Conservation (phyloP, 202 grass and related monocot genomes). For the Panicum virgatum region DNA sequence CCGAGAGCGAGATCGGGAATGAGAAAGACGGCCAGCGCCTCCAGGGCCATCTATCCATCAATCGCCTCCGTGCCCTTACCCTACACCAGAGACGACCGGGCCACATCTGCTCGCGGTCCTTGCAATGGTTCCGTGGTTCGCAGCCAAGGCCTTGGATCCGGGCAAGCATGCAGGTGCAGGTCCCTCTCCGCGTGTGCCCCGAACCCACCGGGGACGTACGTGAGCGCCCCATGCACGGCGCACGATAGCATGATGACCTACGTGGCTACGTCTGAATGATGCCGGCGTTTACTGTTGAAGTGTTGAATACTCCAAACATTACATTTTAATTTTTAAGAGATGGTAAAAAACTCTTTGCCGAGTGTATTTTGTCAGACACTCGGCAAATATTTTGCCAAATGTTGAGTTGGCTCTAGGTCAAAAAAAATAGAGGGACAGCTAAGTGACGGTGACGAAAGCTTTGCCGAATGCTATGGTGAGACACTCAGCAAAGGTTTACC, state of each 20-base stretch:
- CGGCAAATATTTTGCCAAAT: no score
- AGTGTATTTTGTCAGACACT: no score
- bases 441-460: no score
- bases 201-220: background rate
- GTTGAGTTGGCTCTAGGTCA: no score
- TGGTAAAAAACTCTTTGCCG: no score
- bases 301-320: background rate
- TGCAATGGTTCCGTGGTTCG: no score
- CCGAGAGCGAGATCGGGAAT: background rate
- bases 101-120: background rate
- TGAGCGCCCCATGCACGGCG: background rate
- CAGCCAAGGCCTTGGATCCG: conserved; percentile 5
- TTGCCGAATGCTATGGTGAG: no score
- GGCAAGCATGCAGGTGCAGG: background rate
- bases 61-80: background rate
- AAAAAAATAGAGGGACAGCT: no score
- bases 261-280: no score
- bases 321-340: background rate
- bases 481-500: no score
- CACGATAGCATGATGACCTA: background rate
- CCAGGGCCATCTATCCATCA: conserved; percentile 25
- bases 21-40: conserved; percentile 32
- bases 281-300: background rate
- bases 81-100: background rate
- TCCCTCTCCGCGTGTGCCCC: background rate